Conservation (phyloP, 192 early-diverging fungal genomes). For the Coemansia furcata region DNA sequence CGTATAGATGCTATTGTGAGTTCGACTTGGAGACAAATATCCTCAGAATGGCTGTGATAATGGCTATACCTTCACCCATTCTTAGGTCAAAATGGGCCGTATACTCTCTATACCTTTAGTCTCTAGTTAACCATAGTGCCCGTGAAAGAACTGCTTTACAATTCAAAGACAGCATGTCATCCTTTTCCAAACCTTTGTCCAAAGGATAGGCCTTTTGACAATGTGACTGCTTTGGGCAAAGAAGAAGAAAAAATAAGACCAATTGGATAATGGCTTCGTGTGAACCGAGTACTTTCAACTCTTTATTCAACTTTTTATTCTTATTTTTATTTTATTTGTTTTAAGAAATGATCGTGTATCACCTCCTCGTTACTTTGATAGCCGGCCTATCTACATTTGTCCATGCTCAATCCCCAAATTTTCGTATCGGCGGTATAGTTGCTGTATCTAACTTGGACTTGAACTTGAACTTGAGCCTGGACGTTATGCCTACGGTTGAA, state of each 20-base stretch:
- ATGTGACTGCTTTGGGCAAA: neutral
- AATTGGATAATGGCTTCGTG: neutral
- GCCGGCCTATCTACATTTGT: slow-evolving; percentile 23
- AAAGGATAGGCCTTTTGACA: neutral
- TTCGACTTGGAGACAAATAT: too few relatives aligned
- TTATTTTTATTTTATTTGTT: neutral
- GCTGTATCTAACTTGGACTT: neutral
- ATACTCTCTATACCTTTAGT: too few relatives aligned
- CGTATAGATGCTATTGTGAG: too few relatives aligned
- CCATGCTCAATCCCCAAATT: neutral
- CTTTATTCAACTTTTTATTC: neutral
- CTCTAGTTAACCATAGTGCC: neutral
- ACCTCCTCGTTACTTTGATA: slow-evolving; percentile 4
- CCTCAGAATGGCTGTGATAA: too few relatives aligned
- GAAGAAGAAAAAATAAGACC: neutral
- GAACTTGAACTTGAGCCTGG: neutral
- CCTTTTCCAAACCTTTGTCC: neutral
- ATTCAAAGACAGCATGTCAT: neutral
- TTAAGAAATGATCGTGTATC: slow-evolving; percentile 3
- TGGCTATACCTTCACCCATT: too few relatives aligned
- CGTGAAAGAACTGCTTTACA: neutral
- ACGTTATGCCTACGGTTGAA: neutral
- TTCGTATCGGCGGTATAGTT: neutral
- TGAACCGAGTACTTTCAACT: neutral
- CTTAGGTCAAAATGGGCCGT: too few relatives aligned